Percentiles rank a stretch among this genome's conserved stretches.
phyloP scores from a whole-genome alignment of 2,329 filamentous ascomycete species.

The Cercospora brassicicola region DNA sequence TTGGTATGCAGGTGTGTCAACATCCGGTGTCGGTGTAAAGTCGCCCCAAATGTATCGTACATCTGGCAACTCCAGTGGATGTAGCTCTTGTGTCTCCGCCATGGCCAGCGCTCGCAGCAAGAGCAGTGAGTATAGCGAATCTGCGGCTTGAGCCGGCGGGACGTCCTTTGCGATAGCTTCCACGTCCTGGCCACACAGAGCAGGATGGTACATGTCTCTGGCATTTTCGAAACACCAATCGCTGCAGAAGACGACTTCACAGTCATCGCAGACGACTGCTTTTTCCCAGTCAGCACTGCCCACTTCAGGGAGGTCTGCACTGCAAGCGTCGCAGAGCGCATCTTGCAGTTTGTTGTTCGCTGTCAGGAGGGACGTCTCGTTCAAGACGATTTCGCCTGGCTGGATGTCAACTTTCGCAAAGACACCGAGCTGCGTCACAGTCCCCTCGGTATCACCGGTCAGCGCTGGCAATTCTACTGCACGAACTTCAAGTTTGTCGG shows the following conservation, averaged over 20 bases:
- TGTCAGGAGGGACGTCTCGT: constrained; percentile 82
- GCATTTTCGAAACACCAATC: constrained; percentile 58
- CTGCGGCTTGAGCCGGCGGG: constrained; percentile 57
- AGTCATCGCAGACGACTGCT: constrained; percentile 53
- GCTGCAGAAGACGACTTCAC: constrained; percentile 63
- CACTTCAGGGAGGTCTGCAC: constrained; percentile 62
- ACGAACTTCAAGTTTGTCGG: constrained; percentile 78
- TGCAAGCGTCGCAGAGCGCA: constrained; percentile 85
- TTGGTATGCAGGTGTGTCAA: constrained; percentile 21
- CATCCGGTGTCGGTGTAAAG: constrained; percentile 42
- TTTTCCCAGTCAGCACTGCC: constrained; percentile 28
- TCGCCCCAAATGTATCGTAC: constrained; percentile 67
- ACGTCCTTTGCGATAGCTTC: constrained; percentile 61
- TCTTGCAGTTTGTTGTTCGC: constrained; percentile 87
- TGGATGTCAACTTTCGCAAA: constrained; percentile 82
- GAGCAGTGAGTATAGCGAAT: constrained; percentile 61
- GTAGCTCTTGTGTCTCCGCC: constrained; percentile 58
- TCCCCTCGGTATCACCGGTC: constrained; percentile 28
- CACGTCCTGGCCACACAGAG: constrained; percentile 57
- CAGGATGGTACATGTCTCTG: constrained; percentile 57
- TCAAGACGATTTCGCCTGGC: constrained; percentile 72
- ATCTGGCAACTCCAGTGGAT: constrained; percentile 61
- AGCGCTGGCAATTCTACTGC: constrained; percentile 75
- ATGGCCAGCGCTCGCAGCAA: constrained; percentile 61
- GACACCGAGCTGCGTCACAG: constrained; percentile 77